These are phyloP conservation scores for Saturnispora serradocipensis DNA, from an alignment of 805 yeast species.

Conservation along the genomic window DNA sequence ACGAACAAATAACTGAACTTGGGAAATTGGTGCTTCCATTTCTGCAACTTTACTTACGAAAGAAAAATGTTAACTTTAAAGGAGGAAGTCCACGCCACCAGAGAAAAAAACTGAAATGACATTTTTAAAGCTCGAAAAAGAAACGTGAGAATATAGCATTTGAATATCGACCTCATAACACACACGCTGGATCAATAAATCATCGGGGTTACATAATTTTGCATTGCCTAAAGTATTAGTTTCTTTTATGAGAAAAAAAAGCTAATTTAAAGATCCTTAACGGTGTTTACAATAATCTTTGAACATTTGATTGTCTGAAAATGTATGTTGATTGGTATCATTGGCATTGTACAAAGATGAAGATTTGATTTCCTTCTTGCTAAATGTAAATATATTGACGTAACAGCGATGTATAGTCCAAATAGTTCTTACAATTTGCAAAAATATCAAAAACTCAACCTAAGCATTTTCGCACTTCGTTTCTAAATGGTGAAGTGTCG, in stretches of 20 bases:
- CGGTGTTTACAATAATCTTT: too few species aligned
- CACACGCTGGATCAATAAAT: too few species aligned
- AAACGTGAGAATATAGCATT: not conserved
- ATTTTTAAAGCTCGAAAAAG: not conserved
- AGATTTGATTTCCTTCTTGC: not conserved
- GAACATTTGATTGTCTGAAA: too few species aligned
- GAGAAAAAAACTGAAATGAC: not conserved
- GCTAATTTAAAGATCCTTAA: too few species aligned
- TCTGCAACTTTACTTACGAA: not conserved
- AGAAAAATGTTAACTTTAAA: not conserved
- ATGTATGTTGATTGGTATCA: not conserved
- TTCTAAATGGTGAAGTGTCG: not conserved
- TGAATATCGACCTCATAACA: too few species aligned
- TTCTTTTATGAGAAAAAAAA: too few species aligned
- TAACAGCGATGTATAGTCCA: too few species aligned
- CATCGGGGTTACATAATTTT: too few species aligned
- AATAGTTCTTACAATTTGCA: not conserved
- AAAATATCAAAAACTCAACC: not conserved
- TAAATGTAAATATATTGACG: too few species aligned
- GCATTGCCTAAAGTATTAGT: too few species aligned
- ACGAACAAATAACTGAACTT: conserved; percentile 31
- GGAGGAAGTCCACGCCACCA: not conserved
- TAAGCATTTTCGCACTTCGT: not conserved
- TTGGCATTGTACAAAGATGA: not conserved
- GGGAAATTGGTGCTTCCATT: conserved; percentile 22